Percentiles rank a stretch among this genome's conserved stretches.
Evolutionary conservation across 345 rosid genomes (phyloP).

Genomic region (Eucalyptus rudis): DNA sequence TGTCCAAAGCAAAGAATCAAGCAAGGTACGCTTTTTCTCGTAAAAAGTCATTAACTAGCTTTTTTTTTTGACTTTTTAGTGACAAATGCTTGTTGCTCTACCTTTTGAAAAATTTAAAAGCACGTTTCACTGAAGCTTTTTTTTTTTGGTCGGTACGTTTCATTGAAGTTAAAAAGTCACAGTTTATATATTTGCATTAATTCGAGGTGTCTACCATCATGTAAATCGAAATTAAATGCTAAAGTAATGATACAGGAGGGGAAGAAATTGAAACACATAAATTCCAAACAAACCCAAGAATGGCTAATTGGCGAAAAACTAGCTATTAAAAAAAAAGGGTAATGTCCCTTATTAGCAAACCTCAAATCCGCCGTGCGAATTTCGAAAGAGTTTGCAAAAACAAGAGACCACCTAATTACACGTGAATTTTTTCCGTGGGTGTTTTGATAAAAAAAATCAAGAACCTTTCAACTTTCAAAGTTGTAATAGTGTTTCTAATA

Average conservation of each 20-base stretch:
- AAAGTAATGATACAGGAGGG: neutral
- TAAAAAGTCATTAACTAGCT: neutral
- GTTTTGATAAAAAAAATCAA: neutral
- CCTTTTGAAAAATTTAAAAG: neutral
- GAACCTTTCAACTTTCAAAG: neutral
- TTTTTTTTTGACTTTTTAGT: neutral
- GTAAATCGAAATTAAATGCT: no score
- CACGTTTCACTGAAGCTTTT: no score
- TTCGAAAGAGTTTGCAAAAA: neutral
- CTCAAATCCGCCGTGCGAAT: neutral
- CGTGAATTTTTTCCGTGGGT: neutral
- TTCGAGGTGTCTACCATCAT: neutral
- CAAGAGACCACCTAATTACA: neutral
- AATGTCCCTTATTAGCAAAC: neutral
- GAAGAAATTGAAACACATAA: neutral
- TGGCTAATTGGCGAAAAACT: neutral
- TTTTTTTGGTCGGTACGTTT: no score
- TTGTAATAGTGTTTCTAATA: neutral
- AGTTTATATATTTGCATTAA: neutral
- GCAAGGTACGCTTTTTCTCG: neutral
- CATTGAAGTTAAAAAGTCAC: neutral
- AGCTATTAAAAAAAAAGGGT: neutral
- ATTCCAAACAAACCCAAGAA: neutral
- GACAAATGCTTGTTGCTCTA: neutral
- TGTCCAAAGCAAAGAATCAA: neutral